Percentiles rank a stretch among this genome's conserved stretches.
Evolutionary conservation across 768 basidiomycete genomes (phyloP).

Genomic region (Lyophyllum shimeji): DNA sequence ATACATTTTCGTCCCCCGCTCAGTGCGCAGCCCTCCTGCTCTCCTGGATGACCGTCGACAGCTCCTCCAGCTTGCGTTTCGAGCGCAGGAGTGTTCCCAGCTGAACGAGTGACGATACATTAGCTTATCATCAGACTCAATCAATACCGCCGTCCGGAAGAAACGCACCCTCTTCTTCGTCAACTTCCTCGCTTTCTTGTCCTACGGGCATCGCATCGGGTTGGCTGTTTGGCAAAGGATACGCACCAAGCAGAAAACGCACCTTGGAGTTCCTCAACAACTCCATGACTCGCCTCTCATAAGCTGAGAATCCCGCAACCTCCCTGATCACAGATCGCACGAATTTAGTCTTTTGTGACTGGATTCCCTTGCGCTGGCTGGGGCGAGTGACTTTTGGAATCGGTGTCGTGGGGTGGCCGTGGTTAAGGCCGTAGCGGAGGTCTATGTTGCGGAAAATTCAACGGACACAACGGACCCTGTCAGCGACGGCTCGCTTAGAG

Average conservation of each 20-base stretch:
- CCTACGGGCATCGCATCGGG: conserved; percentile 43
- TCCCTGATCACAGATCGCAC: conserved; percentile 93
- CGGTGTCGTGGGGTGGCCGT: conserved; percentile 85
- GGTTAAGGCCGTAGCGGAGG: conserved; percentile 81
- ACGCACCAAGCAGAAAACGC: conserved; percentile 23
- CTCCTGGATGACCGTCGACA: conserved; percentile 89
- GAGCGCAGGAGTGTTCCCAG: conserved; percentile 97
- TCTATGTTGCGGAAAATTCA: conserved; percentile 42
- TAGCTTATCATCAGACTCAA: neutral
- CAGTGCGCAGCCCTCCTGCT: conserved; percentile 72
- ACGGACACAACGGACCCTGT: conserved; percentile 14
- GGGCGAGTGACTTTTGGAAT: conserved; percentile 76
- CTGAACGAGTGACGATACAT: conserved; percentile 36
- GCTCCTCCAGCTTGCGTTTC: conserved; percentile 98
- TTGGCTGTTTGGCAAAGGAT: neutral
- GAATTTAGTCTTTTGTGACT: conserved; percentile 89
- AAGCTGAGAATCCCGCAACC: conserved; percentile 96
- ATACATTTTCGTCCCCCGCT: conserved; percentile 10
- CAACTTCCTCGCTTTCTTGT: conserved; percentile 99
- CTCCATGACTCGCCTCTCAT: conserved; percentile 98
- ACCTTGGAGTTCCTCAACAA: conserved; percentile 97
- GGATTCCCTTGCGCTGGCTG: conserved; percentile 89
- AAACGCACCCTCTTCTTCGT: conserved; percentile 95
- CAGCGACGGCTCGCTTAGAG: neutral
- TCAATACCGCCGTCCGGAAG: neutral